Evolutionary conservation across 345 rosid species (phyloP).

Genomic region (Gossypium bickii): DNA sequence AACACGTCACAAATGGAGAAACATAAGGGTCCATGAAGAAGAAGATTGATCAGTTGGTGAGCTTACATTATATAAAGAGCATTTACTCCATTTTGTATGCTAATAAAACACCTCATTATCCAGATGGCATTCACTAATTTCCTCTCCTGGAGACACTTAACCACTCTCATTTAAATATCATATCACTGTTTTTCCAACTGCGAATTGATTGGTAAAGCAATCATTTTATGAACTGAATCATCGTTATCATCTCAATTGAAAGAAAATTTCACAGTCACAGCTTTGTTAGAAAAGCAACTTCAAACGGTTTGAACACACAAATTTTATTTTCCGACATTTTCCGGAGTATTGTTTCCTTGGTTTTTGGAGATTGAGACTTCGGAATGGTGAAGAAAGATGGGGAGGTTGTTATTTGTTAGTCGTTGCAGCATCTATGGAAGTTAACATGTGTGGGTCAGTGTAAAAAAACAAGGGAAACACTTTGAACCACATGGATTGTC

Average conservation of each 20-base stretch:
- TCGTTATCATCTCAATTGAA: too few relatives aligned
- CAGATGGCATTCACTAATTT: background rate
- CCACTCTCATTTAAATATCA: too few relatives aligned
- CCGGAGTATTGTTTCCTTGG: background rate
- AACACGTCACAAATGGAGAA: background rate
- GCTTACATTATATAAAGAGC: background rate
- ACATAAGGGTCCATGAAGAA: constrained; percentile 5
- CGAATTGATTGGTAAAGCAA: too few relatives aligned
- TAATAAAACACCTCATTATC: background rate
- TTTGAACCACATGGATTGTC: background rate
- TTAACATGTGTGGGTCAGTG: background rate
- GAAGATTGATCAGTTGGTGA: constrained; percentile 8
- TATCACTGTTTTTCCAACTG: too few relatives aligned
- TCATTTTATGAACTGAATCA: too few relatives aligned
- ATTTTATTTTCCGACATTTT: background rate
- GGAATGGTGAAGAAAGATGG: background rate
- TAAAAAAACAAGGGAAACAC: background rate
- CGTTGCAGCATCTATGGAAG: background rate
- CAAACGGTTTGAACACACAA: background rate
- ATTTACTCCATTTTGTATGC: background rate
- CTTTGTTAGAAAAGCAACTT: too few relatives aligned
- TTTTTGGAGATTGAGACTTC: background rate
- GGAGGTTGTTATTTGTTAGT: background rate
- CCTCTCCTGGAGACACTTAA: background rate
- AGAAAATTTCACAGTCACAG: too few relatives aligned